These are phyloP conservation scores for Carpinus viminea DNA, from an alignment of 306 rosid species.

Conservation along the genomic window DNA sequence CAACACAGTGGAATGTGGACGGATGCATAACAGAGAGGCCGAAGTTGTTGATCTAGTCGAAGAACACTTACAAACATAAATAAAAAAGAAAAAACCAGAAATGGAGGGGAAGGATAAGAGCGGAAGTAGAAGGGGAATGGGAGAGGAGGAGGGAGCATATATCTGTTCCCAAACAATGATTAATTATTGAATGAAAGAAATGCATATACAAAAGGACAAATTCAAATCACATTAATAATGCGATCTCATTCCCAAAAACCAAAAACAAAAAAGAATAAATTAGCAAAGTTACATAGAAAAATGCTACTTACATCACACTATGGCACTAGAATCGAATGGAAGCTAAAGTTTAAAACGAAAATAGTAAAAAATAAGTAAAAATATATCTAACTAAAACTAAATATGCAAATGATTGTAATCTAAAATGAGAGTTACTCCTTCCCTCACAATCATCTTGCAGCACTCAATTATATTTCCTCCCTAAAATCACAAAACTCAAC, in stretches of 20 bases:
- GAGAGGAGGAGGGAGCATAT: no score
- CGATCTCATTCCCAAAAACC: background rate
- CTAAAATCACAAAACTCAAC: background rate
- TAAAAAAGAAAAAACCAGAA: no score
- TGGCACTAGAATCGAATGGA: background rate
- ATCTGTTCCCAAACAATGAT: background rate
- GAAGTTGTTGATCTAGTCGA: no score
- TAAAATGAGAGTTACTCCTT: background rate
- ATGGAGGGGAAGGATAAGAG: no score
- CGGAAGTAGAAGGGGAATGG: no score
- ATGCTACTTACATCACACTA: background rate
- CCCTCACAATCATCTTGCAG: background rate
- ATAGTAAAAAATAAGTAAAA: background rate
- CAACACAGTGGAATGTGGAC: no score
- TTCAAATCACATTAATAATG: background rate
- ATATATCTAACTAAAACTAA: background rate
- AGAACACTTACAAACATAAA: no score
- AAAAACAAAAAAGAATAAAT: background rate
- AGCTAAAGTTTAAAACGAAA: background rate
- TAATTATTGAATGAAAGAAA: constrained; percentile 9
- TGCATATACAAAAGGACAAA: background rate
- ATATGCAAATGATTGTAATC: background rate
- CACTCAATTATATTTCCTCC: background rate
- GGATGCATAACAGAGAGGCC: no score
- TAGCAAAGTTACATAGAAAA: background rate